phyloP scores from a whole-genome alignment of 331 rosid genomes.

The Quercus tomentella region DNA sequence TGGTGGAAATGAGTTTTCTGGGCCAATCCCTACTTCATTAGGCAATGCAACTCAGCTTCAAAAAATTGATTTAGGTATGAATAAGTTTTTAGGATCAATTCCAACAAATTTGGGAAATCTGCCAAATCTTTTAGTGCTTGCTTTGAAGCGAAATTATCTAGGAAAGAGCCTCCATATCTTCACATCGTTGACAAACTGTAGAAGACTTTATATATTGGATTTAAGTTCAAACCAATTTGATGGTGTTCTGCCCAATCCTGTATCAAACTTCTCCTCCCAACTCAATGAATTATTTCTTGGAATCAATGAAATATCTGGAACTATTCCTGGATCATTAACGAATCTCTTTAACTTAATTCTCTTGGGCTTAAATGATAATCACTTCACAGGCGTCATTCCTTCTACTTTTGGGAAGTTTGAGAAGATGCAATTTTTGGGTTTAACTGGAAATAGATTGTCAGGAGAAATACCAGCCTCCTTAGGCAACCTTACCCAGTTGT shows the following conservation, averaged over 20 bases:
- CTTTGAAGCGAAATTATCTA: background rate
- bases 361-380: background rate
- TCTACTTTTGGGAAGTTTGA: background rate
- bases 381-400: slow-evolving; percentile 18
- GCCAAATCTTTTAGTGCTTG: background rate
- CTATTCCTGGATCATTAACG: background rate
- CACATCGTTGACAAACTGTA: background rate
- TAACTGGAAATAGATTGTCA: background rate
- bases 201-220: background rate
- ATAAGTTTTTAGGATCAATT: slow-evolving; percentile 33
- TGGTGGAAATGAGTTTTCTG: background rate
- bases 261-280: slow-evolving; percentile 18
- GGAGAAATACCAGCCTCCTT: slow-evolving; percentile 16
- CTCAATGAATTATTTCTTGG: background rate
- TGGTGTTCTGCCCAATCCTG: background rate
- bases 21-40: slow-evolving; percentile 18
- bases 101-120: slow-evolving; percentile 18
- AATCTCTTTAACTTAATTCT: background rate
- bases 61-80: background rate
- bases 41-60: slow-evolving; percentile 26
- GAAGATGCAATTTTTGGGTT: accelerated
- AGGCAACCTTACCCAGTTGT: slow-evolving; percentile 14
- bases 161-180: background rate
- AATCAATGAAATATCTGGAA: slow-evolving; percentile 8
- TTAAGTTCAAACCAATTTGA: background rate